phyloP scores from a whole-genome alignment of 352 stramenopile genomes.

The Phytophthora pisi region DNA sequence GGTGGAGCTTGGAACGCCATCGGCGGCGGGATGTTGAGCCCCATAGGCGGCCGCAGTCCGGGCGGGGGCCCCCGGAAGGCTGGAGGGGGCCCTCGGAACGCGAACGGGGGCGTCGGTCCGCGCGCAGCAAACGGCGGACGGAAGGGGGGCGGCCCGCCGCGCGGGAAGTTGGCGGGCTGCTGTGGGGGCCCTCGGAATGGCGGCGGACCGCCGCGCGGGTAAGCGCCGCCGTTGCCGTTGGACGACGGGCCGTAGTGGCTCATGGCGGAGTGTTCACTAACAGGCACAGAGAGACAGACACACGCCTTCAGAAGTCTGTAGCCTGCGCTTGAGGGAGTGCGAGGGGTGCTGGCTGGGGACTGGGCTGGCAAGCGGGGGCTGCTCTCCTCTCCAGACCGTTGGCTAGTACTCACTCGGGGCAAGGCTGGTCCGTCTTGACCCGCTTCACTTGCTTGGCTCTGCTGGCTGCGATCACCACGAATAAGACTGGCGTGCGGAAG shows the following conservation, averaged over 20 bases:
- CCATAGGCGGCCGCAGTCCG: constrained; percentile 33
- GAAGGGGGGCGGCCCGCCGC: constrained; percentile 29
- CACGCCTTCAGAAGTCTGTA: constrained; percentile 29
- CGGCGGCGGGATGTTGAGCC: constrained; percentile 24
- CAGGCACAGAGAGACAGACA: constrained; percentile 12
- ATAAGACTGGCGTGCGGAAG: neutral
- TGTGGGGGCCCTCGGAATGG: constrained; percentile 30
- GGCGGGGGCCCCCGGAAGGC: constrained; percentile 26
- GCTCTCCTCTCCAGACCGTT: neutral
- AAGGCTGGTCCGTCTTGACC: neutral
- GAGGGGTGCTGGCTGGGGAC: too few relatives aligned
- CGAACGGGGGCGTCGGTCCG: constrained; percentile 29
- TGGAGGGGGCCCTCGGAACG: constrained; percentile 29
- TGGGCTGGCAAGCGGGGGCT: too few relatives aligned
- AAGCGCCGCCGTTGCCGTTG: constrained; percentile 29
- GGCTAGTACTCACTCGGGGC: neutral
- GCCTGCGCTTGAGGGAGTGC: too few relatives aligned
- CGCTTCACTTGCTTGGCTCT: neutral
- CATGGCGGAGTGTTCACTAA: constrained; percentile 29
- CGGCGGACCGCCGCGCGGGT: constrained; percentile 25
- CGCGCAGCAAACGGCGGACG: constrained; percentile 30
- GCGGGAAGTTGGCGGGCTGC: constrained; percentile 18
- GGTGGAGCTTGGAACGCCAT: constrained; percentile 33
- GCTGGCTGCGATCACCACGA: neutral
- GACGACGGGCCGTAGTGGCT: constrained; percentile 45